Percentiles rank a stretch among this genome's conserved stretches.
These are phyloP conservation scores for Paxillus ammoniavirescens DNA, from an alignment of 768 basidiomycete genomes.

Conservation along the genomic window DNA sequence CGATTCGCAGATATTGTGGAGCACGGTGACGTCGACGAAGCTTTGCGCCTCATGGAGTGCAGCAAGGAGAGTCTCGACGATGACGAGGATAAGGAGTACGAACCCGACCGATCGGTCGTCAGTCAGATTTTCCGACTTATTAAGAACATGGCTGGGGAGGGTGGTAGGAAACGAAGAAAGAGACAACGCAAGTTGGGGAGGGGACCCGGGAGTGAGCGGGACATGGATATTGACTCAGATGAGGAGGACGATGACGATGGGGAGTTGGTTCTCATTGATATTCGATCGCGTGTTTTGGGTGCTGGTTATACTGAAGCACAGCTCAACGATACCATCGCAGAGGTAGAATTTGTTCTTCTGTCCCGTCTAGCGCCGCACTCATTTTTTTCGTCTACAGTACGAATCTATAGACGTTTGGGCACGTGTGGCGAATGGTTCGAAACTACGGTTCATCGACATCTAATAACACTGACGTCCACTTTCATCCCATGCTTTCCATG, in stretches of 20 bases:
- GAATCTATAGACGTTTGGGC: conserved; percentile 80
- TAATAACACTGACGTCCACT: conserved; percentile 1
- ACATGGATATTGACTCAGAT: conserved; percentile 68
- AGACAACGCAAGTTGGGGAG: conserved; percentile 58
- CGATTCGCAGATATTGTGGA: conserved; percentile 81
- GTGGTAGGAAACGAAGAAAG: conserved; percentile 38
- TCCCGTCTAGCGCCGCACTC: neutral
- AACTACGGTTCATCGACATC: conserved; percentile 63
- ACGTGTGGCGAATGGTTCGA: conserved; percentile 80
- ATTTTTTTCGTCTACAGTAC: conserved; percentile 54
- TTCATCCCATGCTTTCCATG: neutral
- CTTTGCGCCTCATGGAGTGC: conserved; percentile 93
- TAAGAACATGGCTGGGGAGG: conserved; percentile 71
- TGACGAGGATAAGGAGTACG: conserved; percentile 66
- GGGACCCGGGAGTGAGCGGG: conserved; percentile 69
- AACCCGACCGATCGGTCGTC: conserved; percentile 72
- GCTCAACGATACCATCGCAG: conserved; percentile 78
- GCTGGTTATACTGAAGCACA: conserved; percentile 91
- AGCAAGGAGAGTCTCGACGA: conserved; percentile 90
- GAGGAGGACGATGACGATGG: conserved; percentile 67
- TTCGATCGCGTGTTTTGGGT: conserved; percentile 80
- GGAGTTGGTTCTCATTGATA: conserved; percentile 82
- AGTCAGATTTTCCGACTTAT: conserved; percentile 90
- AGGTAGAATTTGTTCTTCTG: conserved; percentile 48
- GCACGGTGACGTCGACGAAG: conserved; percentile 91